A percentile compares a stretch with the other conserved stretches of the same genome.
These are phyloP conservation scores for Zychaea mexicana DNA, from an alignment of 371 early-diverging fungal genomes.

Conservation along the genomic window DNA sequence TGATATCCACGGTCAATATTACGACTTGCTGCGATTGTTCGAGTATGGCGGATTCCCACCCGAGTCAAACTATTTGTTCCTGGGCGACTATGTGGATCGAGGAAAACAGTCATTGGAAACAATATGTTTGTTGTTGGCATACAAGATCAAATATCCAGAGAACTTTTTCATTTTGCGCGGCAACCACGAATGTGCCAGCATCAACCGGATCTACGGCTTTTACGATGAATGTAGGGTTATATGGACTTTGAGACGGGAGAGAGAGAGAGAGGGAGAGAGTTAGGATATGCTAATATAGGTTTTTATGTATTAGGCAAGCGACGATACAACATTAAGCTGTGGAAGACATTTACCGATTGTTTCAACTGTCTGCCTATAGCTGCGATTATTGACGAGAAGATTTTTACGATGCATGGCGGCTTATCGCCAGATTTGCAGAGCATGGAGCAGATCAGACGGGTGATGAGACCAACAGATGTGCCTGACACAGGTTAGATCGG, in stretches of 20 bases:
- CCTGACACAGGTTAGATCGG: conserved; percentile 75
- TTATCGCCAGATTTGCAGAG: conserved; percentile 90
- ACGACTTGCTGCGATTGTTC: conserved; percentile 92
- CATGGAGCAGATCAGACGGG: conserved; percentile 94
- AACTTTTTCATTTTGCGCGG: conserved; percentile 97
- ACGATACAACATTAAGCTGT: conserved; percentile 92
- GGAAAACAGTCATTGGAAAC: conserved; percentile 89
- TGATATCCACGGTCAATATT: conserved; percentile 90
- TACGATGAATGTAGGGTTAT: conserved; percentile 92
- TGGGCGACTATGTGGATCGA: conserved; percentile 97
- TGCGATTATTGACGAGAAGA: conserved; percentile 96
- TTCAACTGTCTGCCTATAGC: conserved; percentile 99
- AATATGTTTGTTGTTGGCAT: conserved; percentile 76
- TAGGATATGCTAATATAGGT: too few species aligned
- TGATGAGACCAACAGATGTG: conserved; percentile 95
- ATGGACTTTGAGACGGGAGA: conserved; percentile 43
- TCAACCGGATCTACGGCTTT: conserved; percentile 98
- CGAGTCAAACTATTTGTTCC: conserved; percentile 90
- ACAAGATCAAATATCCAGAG: conserved; percentile 95
- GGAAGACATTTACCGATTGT: conserved; percentile 98
- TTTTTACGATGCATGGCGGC: conserved; percentile 99
- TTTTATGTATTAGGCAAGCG: conserved; percentile 64
- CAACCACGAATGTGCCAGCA: conserved; percentile 94
- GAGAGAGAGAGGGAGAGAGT: background rate
- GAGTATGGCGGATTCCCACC: conserved; percentile 94